Evolutionary conservation across 306 rosid species (phyloP).

Genomic region (Sicyos baderoa): DNA sequence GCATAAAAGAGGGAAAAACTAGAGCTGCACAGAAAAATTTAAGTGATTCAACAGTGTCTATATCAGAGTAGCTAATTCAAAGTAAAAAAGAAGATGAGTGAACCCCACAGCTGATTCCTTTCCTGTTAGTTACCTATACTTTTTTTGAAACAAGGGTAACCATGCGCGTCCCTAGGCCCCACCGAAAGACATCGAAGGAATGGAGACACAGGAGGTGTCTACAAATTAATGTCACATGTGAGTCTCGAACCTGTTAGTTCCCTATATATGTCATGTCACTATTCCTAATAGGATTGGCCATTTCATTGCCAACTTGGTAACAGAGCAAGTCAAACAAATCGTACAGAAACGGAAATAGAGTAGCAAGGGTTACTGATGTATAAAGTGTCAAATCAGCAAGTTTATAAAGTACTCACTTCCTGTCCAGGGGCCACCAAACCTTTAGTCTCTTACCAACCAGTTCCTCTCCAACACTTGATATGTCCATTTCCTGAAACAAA

Average conservation of each 20-base stretch:
- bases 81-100: neutral
- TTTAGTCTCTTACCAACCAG: constrained; percentile 52
- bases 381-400: constrained; percentile 13
- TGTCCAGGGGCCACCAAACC: constrained; percentile 87
- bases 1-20: neutral
- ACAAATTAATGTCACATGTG: too few species aligned
- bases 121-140: neutral
- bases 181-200: too few species aligned
- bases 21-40: neutral
- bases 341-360: too few species aligned
- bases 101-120: neutral
- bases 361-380: constrained; percentile 3
- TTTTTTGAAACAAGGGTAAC: too few species aligned
- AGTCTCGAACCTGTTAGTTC: neutral
- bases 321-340: neutral
- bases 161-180: too few species aligned
- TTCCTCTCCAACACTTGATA: constrained; percentile 21
- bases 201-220: too few species aligned
- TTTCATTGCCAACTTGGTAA: neutral
- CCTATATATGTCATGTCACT: neutral
- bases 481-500: constrained; percentile 35
- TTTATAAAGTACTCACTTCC: constrained; percentile 38
- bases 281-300: neutral
- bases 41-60: neutral
- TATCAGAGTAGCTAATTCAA: neutral